These are phyloP conservation scores for Entomortierella beljakovae DNA, from an alignment of 192 early-diverging fungal species.

Conservation along the genomic window DNA sequence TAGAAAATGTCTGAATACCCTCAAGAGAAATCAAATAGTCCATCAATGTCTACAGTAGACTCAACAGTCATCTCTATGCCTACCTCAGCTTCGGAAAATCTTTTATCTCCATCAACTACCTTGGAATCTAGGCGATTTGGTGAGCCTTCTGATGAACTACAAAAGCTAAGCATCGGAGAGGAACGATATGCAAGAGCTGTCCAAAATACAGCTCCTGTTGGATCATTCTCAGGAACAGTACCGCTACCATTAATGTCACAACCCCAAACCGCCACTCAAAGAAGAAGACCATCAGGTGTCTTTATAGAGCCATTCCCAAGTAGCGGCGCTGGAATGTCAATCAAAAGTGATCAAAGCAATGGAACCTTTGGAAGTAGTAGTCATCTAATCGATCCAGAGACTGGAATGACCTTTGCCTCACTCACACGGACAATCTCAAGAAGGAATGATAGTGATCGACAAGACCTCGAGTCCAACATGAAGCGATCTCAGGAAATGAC, in stretches of 20 bases:
- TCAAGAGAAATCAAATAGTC: no score
- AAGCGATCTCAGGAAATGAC: background rate
- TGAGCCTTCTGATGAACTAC: conserved; percentile 21
- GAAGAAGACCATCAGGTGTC: conserved; percentile 11
- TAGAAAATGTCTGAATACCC: no score
- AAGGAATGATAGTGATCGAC: background rate
- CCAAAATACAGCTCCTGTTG: conserved; percentile 16
- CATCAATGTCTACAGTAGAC: no score
- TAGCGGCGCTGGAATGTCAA: background rate
- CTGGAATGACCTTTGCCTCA: conserved; percentile 2
- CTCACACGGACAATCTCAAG: conserved; percentile 26
- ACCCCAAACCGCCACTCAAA: background rate
- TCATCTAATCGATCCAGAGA: background rate
- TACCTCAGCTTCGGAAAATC: conserved; percentile 7
- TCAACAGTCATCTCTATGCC: no score
- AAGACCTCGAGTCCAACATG: conserved; percentile 11
- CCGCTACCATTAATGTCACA: conserved; percentile 30
- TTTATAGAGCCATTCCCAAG: background rate
- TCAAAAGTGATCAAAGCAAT: background rate
- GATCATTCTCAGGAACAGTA: conserved; percentile 38
- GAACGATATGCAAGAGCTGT: conserved; percentile 45
- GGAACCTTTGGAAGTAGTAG: background rate
- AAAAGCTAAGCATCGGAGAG: conserved; percentile 34
- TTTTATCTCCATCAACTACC: conserved; percentile 16
- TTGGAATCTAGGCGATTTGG: conserved; percentile 24